A percentile compares a stretch with the other conserved stretches of the same genome.
Evolutionary conservation across 371 early-diverging fungal species (phyloP).

Genomic region (Zancudomyces culisetae): DNA sequence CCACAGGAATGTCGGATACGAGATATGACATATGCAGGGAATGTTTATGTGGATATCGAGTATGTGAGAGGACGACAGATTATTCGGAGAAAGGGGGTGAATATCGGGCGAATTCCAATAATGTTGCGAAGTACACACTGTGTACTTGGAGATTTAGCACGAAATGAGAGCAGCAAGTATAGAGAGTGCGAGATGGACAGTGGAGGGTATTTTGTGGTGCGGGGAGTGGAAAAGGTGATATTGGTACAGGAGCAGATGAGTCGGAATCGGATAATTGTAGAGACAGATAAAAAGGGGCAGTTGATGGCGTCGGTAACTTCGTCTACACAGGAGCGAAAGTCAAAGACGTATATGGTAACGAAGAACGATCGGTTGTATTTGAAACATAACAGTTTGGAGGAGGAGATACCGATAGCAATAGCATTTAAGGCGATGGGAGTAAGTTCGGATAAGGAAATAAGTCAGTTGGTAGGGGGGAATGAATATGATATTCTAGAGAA

Average conservation of each 20-base stretch:
- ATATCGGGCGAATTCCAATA: constrained; percentile 96
- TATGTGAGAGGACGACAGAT: constrained; percentile 84
- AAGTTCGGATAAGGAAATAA: constrained; percentile 88
- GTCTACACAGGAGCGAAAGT: constrained; percentile 95
- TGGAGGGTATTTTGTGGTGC: constrained; percentile 99
- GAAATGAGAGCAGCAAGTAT: constrained; percentile 64
- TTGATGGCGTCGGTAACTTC: constrained; percentile 72
- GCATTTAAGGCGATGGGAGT: constrained; percentile 90
- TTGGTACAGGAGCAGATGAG: constrained; percentile 99
- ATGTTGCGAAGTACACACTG: constrained; percentile 94
- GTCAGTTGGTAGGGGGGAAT: constrained; percentile 59
- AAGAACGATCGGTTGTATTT: constrained; percentile 60
- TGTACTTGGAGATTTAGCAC: constrained; percentile 55
- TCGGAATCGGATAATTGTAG: constrained; percentile 99
- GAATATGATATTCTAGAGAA: constrained; percentile 65
- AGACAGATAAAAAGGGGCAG: constrained; percentile 65
- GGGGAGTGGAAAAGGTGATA: constrained; percentile 98
- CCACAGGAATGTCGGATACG: constrained; percentile 99
- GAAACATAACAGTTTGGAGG: constrained; percentile 85
- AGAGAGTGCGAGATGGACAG: constrained; percentile 98
- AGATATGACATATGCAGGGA: constrained; percentile 95
- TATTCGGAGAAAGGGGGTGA: constrained; percentile 66
- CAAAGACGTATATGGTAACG: constrained; percentile 84
- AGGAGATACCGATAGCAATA: constrained; percentile 85
- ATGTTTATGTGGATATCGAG: constrained; percentile 93